These are phyloP conservation scores for Echeveria elegans DNA, from an alignment of 164 flowering plant genomes.

Conservation along the genomic window DNA sequence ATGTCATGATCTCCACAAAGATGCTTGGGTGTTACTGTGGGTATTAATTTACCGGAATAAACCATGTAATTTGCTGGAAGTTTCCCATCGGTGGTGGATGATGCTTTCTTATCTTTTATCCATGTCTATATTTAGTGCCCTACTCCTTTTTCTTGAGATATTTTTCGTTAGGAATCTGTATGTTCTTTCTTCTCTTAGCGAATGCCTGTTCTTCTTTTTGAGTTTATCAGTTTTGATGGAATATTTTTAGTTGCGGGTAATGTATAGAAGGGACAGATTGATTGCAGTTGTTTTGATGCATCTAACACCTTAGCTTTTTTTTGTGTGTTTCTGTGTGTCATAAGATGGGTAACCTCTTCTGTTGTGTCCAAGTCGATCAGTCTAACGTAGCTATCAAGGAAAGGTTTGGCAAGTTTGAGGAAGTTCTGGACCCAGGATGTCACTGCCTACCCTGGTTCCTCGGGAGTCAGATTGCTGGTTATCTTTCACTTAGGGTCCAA, in stretches of 20 bases:
- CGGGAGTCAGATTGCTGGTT: too few relatives aligned
- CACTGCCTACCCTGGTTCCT: too few relatives aligned
- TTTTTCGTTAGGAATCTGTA: background rate
- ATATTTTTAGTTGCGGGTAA: too few relatives aligned
- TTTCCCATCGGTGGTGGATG: background rate
- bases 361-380: constrained; percentile 34
- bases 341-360: constrained; percentile 26
- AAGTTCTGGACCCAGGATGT: too few relatives aligned
- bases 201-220: too few relatives aligned
- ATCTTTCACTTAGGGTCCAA: too few relatives aligned
- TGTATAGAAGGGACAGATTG: background rate
- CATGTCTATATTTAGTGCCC: background rate
- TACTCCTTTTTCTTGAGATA: background rate
- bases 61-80: background rate
- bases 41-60: background rate
- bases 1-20: background rate
- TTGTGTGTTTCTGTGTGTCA: background rate
- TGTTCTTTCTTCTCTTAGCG: background rate
- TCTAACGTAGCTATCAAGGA: constrained; percentile 32
- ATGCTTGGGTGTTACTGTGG: background rate
- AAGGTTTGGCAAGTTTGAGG: constrained; percentile 28
- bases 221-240: background rate
- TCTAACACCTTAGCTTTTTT: background rate
- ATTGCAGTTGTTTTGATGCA: too few relatives aligned
- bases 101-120: too few relatives aligned